Base-by-base conservation (phyloP, 2,329 filamentous ascomycete genomes). In the Venturia asperata region DNA sequence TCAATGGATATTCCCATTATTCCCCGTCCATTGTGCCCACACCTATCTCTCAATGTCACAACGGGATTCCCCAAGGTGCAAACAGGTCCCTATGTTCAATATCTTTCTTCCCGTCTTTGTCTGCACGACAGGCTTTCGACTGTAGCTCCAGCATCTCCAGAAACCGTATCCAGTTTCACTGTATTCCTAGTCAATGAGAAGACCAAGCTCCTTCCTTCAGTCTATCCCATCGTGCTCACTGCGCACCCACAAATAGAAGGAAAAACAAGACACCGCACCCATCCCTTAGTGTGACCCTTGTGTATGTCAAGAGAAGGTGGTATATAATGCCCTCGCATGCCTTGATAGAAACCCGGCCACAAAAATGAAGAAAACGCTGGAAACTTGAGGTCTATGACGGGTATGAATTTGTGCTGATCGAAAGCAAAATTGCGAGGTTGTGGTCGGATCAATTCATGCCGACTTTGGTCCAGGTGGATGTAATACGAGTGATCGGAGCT, bases 341-440 rank as follows among this genome's bases (percentile, higher is more conserved):
- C 52, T 34, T 19, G 6, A 55, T 30, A 11, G 15, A n/a, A 56
- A 56, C 13, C 52, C 5, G 30, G 5, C 30, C 30, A 27, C 19
- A 58, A 39, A 34, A 27, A 58, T 58, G 24, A 58, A 58, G 52
- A 58, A 13, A 58, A 58, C 52, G 52, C 52, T 58, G 19, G 30
- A 58, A 58, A 37, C 6, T 10, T 5, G 30, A 34, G 30, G 37
- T 30, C 49, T 55, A 37, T n/a, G 52, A 58, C 17, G 19, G 27
- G 27, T 58, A 58, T 37, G 52, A n/a, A 37, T 55, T 58, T n/a
- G 52, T 39, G 52, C 30, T 41, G 52, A 27, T 13, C 17, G 19
- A 58, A 58, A 58, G 30, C 21, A 52, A 27, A 52, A 49, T 7
- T 21, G 21, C 1, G 11, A 17, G 3, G 24, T 3, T 6, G 5